Percentiles rank a stretch among this genome's conserved stretches.
Evolutionary conservation across 208 protist genomes (phyloP).

Genomic region (Angomonas deanei): DNA sequence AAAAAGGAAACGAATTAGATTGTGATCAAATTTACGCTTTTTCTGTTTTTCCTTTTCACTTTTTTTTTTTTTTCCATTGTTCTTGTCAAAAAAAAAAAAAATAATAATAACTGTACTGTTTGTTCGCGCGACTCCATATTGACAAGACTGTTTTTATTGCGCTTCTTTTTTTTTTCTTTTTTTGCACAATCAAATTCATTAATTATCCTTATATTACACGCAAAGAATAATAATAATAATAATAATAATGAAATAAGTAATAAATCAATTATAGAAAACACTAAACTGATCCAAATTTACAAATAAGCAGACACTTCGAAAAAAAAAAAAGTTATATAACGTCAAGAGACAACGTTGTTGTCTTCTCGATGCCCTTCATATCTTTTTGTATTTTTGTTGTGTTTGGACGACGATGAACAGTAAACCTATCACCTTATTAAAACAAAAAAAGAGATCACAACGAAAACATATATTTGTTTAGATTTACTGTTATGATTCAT

Average conservation of each 20-base stretch:
- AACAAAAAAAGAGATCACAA: neutral
- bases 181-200: neutral
- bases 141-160: neutral
- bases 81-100: constrained; percentile 2
- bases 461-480: no score
- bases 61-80: constrained; percentile 1
- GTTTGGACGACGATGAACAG: neutral
- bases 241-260: no score
- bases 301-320: neutral
- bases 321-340: constrained; percentile 1
- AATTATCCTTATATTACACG: neutral
- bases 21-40: no score
- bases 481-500: neutral
- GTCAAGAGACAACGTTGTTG: neutral
- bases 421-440: constrained; percentile 4
- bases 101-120: constrained; percentile 1
- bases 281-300: neutral
- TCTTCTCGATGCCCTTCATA: neutral
- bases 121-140: no score
- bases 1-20: neutral
- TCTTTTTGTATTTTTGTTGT: constrained; percentile 6
- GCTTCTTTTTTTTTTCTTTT: constrained; percentile 6
- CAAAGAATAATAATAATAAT: neutral
- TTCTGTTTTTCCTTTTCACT: neutral
- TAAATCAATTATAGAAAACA: neutral